Evolutionary conservation across 176 grass and related monocot species (phyloP), one percentile per base, ranked within the genome.

Genomic region (Phoenix roebelenii): DNA sequence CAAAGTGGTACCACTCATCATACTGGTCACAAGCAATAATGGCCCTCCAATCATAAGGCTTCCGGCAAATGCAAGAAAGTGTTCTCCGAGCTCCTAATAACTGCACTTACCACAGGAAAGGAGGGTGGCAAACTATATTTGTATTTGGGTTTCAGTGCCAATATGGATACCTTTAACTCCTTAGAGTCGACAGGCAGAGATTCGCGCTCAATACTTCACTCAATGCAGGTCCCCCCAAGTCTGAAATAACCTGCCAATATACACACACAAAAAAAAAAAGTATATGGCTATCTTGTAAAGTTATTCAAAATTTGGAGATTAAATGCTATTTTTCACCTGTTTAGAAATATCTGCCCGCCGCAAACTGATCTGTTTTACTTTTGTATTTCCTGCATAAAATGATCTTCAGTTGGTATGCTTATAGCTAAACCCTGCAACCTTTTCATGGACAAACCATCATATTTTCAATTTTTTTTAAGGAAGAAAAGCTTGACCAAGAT

Each of bases 11-110:
- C 91, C 91, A 95, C 61, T 95, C 86, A 2, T 95, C 83, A 29
- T 86, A 95, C 61, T 81, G 80, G 73, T 90, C 90, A 26, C 91
- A 95, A 23, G 91, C 91, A 65, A 95, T 84, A 65, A 95, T 95
- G 22, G 86, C 77, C 69, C 70, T 80, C 28, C 83, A 72, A 79
- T 84, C 77, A 68, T 90, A 81, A 20, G 86, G 86, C 65, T 74
- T 95, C 55, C 83, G 26, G 60, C 91, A 90, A 67, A 95, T 87
- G 80, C 86, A 95, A 60, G 90, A 90, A 57, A 95, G 85, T 70
- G 74, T 57, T 56, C 83, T 82, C 17, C 86, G 78, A 49, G 74
- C 80, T 68, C 72, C 79, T 74, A 95, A 80, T 25, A 68, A 61
- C 91, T 95, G 74, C 68, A 68, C 7, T 74, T 9, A 78, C 65